Evolutionary conservation across 2,329 filamentous ascomycete species (phyloP).

Genomic region (Fusarium sp.): DNA sequence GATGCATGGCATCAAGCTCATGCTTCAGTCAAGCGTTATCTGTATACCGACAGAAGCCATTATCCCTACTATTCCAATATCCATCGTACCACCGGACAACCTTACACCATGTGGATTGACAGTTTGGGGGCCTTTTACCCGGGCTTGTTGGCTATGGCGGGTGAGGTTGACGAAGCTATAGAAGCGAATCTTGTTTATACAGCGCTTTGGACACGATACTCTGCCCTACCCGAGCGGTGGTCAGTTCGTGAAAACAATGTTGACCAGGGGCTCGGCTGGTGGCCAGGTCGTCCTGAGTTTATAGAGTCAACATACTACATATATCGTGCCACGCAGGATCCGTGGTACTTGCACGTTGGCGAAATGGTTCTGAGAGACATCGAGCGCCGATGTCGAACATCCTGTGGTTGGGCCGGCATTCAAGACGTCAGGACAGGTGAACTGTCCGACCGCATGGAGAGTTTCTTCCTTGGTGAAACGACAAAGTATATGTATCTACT

Average conservation of each 20-base stretch:
- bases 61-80: constrained; percentile 95
- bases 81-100: constrained; percentile 87
- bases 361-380: constrained; percentile 96
- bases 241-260: constrained; percentile 85
- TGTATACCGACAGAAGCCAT: constrained; percentile 81
- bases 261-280: constrained; percentile 90
- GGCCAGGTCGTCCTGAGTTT: constrained; percentile 95
- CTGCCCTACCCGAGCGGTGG: constrained; percentile 95
- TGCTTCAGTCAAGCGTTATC: constrained; percentile 86
- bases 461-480: constrained; percentile 97
- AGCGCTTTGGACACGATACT: constrained; percentile 93
- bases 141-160: constrained; percentile 85
- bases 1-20: constrained; percentile 87
- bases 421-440: constrained; percentile 86
- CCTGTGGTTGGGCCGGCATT: constrained; percentile 93
- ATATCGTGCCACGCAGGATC: constrained; percentile 92
- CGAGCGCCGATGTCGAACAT: constrained; percentile 85
- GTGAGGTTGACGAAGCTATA: constrained; percentile 90
- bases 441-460: constrained; percentile 95
- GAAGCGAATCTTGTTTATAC: constrained; percentile 91
- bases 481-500: constrained; percentile 95
- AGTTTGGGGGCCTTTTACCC: constrained; percentile 96
- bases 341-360: constrained; percentile 95
- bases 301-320: constrained; percentile 97
- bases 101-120: constrained; percentile 94